phyloP scores from a whole-genome alignment of 2,329 filamentous ascomycete genomes.

The Dactylellina leptospora region DNA sequence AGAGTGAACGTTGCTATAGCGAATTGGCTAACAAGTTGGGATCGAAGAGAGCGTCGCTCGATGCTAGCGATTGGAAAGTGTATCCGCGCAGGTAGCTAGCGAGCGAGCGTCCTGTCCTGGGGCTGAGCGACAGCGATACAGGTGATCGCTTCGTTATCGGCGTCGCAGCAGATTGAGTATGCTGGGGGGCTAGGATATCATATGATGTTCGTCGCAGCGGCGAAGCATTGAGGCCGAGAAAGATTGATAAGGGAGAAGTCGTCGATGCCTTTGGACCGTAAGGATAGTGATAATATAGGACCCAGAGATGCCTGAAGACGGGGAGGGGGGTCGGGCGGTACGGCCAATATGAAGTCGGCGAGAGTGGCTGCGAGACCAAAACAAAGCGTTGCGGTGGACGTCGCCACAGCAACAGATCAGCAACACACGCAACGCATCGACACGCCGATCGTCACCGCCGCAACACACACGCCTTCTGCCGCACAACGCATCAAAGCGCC shows the following conservation, averaged over 20 bases:
- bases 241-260: not conserved
- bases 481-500: constrained; percentile 1
- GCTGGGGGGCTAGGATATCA: too few species aligned
- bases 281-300: constrained; percentile 16
- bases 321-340: not conserved
- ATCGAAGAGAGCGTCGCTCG: not conserved
- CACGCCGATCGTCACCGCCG: not conserved
- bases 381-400: constrained; percentile 48
- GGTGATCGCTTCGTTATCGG: constrained; percentile 2
- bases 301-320: constrained; percentile 15
- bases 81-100: not conserved
- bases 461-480: constrained; percentile 1
- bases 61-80: not conserved
- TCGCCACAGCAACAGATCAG: constrained; percentile 51
- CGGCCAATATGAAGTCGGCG: constrained; percentile 30
- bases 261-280: not conserved
- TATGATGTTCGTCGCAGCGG: not conserved
- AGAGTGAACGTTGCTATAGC: not conserved
- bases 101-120: not conserved
- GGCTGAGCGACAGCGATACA: constrained; percentile 4
- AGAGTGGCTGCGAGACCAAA: constrained; percentile 5
- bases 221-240: constrained; percentile 9
- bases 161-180: not conserved
- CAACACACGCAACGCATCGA: not conserved
- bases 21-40: not conserved